Percentiles rank a stretch among this genome's conserved stretches.
Conservation (phyloP, 2,329 filamentous ascomycete species). For the Fusarium sp. region DNA sequence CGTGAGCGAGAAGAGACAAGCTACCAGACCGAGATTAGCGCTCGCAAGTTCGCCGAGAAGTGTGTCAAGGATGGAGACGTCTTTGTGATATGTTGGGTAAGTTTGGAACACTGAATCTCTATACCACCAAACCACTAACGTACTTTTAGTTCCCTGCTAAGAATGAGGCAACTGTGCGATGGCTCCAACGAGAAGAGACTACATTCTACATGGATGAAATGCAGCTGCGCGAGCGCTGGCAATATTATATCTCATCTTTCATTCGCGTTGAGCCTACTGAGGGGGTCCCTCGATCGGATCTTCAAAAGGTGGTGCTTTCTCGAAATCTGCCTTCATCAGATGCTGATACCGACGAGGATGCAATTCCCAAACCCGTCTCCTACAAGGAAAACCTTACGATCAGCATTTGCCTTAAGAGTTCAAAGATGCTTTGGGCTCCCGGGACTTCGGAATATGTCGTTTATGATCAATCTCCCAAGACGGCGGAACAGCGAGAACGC, state of each 20-base stretch:
- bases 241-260: constrained; percentile 95
- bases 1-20: constrained; percentile 87
- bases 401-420: constrained; percentile 81
- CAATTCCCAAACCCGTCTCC: constrained; percentile 70
- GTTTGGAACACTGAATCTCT: constrained; percentile 54
- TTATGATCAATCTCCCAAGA: constrained; percentile 76
- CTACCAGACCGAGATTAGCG: constrained; percentile 88
- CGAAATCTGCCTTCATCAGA: constrained; percentile 76
- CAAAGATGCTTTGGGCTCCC: constrained; percentile 82
- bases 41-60: constrained; percentile 92
- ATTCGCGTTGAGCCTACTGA: constrained; percentile 90
- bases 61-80: constrained; percentile 92
- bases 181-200: constrained; percentile 75
- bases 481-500: constrained; percentile 72
- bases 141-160: constrained; percentile 72
- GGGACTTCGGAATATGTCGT: constrained; percentile 77
- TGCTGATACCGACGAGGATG: constrained; percentile 72
- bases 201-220: constrained; percentile 92
- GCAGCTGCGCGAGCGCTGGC: constrained; percentile 86
- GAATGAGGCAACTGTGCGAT: constrained; percentile 78
- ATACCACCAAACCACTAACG: constrained; percentile 49
- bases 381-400: constrained; percentile 77
- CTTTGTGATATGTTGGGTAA: constrained; percentile 91
- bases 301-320: constrained; percentile 76
- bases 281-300: constrained; percentile 73